Evolutionary conservation across 768 basidiomycete genomes (phyloP).

Genomic region (Russula sp.): DNA sequence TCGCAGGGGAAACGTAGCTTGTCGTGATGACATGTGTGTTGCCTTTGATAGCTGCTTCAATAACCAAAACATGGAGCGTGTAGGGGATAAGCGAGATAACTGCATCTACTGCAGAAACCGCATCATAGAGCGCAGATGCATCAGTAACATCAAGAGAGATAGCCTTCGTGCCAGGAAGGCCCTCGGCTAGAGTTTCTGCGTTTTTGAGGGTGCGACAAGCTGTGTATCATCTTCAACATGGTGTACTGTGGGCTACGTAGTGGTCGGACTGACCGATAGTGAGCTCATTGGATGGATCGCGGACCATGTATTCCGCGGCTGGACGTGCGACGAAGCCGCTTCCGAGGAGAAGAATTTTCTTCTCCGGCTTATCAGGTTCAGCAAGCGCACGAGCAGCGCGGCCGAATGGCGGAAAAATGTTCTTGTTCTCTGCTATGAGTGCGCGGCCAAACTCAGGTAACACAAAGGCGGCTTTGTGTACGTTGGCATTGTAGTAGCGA

Average conservation of each 20-base stretch:
- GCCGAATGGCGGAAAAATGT: conserved; percentile 75
- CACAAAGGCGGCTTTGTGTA: conserved; percentile 82
- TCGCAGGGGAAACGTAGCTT: conserved; percentile 88
- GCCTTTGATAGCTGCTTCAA: conserved; percentile 83
- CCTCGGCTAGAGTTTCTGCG: conserved; percentile 65
- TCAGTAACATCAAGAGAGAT: conserved; percentile 80
- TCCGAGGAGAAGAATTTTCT: conserved; percentile 84
- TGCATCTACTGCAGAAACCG: conserved; percentile 82
- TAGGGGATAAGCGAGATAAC: conserved; percentile 98
- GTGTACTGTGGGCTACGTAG: conserved; percentile 4
- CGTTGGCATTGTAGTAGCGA: conserved; percentile 77
- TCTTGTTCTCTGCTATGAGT: conserved; percentile 67
- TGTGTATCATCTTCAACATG: conserved; percentile 34
- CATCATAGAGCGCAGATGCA: conserved; percentile 67
- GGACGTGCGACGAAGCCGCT: conserved; percentile 95
- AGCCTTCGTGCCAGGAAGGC: conserved; percentile 66
- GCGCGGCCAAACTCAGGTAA: conserved; percentile 90
- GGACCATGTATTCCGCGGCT: conserved; percentile 91
- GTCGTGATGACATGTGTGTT: conserved; percentile 96
- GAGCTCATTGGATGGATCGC: conserved; percentile 74
- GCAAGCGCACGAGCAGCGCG: conserved; percentile 50
- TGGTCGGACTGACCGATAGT: conserved; percentile 63
- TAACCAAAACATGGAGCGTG: conserved; percentile 83
- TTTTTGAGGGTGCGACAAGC: conserved; percentile 85
- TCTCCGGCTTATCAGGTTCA: conserved; percentile 49